Evolutionary conservation across 371 early-diverging fungal genomes (phyloP).

Genomic region (Mortierella sp.): DNA sequence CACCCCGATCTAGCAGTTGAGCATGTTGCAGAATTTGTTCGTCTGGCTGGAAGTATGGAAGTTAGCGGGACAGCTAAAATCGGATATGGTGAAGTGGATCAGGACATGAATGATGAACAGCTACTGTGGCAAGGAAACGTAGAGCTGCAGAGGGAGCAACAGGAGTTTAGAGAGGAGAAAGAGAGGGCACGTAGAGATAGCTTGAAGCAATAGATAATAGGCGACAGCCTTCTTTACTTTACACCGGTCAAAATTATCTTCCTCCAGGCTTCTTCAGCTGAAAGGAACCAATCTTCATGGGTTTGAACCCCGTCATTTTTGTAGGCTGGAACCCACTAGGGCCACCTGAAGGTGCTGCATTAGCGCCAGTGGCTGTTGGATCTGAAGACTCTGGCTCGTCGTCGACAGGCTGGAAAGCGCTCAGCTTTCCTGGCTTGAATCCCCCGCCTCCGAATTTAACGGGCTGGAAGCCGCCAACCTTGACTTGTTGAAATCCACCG

Average conservation of each 20-base stretch:
- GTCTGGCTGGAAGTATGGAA: slow-evolving; percentile 39
- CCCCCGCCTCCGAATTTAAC: slow-evolving; percentile 16
- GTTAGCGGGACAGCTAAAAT: slow-evolving; percentile 45
- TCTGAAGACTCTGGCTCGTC: slow-evolving; percentile 8
- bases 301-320: slow-evolving; percentile 41
- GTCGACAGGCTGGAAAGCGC: slow-evolving; percentile 35
- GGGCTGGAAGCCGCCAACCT: slow-evolving; percentile 31
- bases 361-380: background rate
- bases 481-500: slow-evolving; percentile 38
- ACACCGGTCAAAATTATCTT: background rate
- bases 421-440: slow-evolving; percentile 33
- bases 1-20: slow-evolving; percentile 58
- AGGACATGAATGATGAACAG: background rate
- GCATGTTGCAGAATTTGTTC: slow-evolving; percentile 54
- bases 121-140: background rate
- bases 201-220: slow-evolving; percentile 4
- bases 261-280: slow-evolving; percentile 40
- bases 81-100: slow-evolving; percentile 21
- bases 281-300: slow-evolving; percentile 48
- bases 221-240: background rate
- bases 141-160: slow-evolving; percentile 5
- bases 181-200: slow-evolving; percentile 27
- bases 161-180: slow-evolving; percentile 28
- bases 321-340: slow-evolving; percentile 39
- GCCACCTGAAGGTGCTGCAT: background rate